A percentile compares a stretch with the other conserved stretches of the same genome.
phyloP scores from a whole-genome alignment of 805 yeast genomes.

The Ogataea neopini region DNA sequence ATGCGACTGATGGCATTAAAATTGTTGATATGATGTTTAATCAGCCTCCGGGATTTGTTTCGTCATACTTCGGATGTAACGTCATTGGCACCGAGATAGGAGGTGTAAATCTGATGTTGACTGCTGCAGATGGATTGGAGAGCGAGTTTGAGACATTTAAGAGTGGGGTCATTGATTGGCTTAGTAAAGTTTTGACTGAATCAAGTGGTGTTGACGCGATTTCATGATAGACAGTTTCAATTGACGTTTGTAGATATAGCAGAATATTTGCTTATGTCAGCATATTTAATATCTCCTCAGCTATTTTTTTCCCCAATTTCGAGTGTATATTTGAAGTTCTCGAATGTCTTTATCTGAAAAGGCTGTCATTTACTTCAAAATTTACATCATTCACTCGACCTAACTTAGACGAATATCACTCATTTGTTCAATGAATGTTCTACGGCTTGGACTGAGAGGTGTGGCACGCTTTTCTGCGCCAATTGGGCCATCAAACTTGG shows the following conservation, averaged over 20 bases:
- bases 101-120: constrained; percentile 19
- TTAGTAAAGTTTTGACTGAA: not conserved
- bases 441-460: not conserved
- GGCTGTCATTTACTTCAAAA: no score
- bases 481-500: not conserved
- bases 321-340: no score
- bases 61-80: constrained; percentile 18
- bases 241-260: no score
- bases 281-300: no score
- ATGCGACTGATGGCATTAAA: constrained; percentile 3
- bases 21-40: constrained; percentile 20
- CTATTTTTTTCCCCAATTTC: no score
- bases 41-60: constrained; percentile 18
- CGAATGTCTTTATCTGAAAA: no score
- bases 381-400: not conserved
- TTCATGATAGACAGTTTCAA: no score
- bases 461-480: not conserved
- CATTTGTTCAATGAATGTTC: not conserved
- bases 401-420: not conserved
- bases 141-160: constrained; percentile 9
- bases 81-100: constrained; percentile 20
- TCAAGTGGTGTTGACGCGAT: not conserved
- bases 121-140: constrained; percentile 5
- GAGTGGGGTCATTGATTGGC: constrained; percentile 6
- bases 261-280: no score